Base-by-base conservation (phyloP, 148 eudicot genomes). In the Nyssa sinensis region DNA sequence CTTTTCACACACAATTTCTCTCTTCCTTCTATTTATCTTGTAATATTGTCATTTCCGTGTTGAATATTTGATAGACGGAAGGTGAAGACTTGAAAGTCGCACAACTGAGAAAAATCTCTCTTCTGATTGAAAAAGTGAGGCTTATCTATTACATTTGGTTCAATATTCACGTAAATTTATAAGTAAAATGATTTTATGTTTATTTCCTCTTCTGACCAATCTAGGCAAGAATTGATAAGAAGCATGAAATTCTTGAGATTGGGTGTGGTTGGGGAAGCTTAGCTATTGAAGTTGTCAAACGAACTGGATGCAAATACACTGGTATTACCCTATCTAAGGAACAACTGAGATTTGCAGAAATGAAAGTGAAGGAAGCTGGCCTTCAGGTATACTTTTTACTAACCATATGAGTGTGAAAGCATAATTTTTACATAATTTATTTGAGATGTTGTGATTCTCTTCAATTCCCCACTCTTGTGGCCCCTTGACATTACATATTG, bases 211-310 rank as follows among this genome's bases (percentile, higher is more conserved):
- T 51, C 57, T n/a, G n/a, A n/a, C n/a, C 6, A 37, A 69, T 72
- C 21, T 66, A 95, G 99, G 97, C 97, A 27, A 86, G 85, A 78
- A 81, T 93, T 61, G 71, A 80, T 28, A 89, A 89, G 79, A 79
- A 81, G 25, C 97, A 96, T 64, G 88, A 91, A 75, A 69, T 96
- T 73, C 86, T 96, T 25, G 99, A 96, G 79, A 93, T 96, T 69
- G 99, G 99, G 9, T 89, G 97, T 71, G 99, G 99, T 66, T 93
- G 98, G 99, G 99, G 99, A 64, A 91, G 88, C 80, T 83, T 96
- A 44, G 99, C 99, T 70, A 88, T 93, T 51, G 98, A 96, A 88
- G 85, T 88, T 44, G 98, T 96, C 2, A 91, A 80, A 75, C 78
- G 82, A 79, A 96, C 98, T 1, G 99, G 99, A 44, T 96, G 99